phyloP scores from a whole-genome alignment of 345 rosid genomes.

The Brassica rapa region DNA sequence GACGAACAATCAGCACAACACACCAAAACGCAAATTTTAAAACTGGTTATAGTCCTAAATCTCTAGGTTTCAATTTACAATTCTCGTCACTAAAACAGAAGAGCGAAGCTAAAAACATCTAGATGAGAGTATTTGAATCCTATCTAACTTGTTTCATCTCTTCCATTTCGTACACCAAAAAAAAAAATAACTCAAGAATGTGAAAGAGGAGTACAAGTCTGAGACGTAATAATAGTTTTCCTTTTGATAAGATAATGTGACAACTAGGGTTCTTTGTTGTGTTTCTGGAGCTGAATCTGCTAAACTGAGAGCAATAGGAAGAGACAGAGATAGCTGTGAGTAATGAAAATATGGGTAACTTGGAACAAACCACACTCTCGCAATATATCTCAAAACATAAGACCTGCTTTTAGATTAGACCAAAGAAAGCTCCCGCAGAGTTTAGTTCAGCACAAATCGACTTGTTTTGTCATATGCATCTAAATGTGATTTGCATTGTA shows the following conservation, averaged over 20 bases:
- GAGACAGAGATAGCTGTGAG: constrained; percentile 19
- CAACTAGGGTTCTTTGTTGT: constrained; percentile 29
- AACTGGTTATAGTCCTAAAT: neutral
- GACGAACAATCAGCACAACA: neutral
- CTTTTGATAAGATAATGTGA: constrained; percentile 15
- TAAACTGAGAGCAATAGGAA: neutral
- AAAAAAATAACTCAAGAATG: neutral
- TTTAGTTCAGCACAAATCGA: neutral
- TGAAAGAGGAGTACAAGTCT: constrained; percentile 7
- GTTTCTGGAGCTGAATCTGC: constrained; percentile 24
- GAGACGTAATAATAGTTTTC: neutral
- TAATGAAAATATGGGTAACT: neutral
- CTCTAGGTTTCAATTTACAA: neutral
- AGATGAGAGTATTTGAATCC: constrained; percentile 26
- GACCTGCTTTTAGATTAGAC: neutral
- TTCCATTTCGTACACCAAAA: constrained; percentile 21
- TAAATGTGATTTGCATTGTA: neutral
- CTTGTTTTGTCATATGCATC: neutral
- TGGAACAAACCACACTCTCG: neutral
- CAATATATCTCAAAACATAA: neutral
- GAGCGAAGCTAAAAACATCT: neutral
- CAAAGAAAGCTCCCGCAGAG: neutral
- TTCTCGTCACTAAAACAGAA: neutral
- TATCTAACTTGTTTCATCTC: constrained; percentile 27
- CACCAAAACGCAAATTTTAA: neutral